phyloP scores from a whole-genome alignment of 768 basidiomycete genomes.

The Cystobasidium tubakii region DNA sequence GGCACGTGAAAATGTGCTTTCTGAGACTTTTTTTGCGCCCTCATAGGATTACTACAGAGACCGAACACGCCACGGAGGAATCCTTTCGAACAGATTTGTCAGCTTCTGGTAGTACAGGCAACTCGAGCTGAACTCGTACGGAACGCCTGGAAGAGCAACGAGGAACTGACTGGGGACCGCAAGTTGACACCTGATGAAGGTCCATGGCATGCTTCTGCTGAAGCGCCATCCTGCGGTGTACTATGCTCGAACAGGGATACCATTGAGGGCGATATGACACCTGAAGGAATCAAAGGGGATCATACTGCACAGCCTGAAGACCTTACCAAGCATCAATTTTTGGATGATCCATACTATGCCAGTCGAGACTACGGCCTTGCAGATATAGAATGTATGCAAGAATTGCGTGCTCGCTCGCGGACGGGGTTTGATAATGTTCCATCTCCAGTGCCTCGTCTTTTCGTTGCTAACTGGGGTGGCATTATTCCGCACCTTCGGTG shows the following conservation, averaged over 20 bases:
- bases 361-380: conserved; percentile 41
- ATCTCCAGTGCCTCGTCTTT: conserved; percentile 39
- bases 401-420: too few species aligned
- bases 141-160: conserved; percentile 23
- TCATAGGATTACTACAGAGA: conserved; percentile 43
- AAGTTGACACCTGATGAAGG: background rate
- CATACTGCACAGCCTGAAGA: conserved; percentile 43
- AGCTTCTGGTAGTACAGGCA: conserved; percentile 43
- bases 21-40: conserved; percentile 14
- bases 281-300: conserved; percentile 39
- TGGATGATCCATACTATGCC: conserved; percentile 42
- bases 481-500: conserved; percentile 45
- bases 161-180: conserved; percentile 38
- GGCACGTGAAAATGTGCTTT: background rate
- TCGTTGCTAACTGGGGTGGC: conserved; percentile 46
- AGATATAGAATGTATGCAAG: conserved; percentile 39
- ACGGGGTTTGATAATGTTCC: too few species aligned
- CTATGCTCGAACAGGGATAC: conserved; percentile 29
- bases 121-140: conserved; percentile 42
- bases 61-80: conserved; percentile 43
- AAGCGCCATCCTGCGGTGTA: background rate
- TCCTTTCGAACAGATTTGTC: conserved; percentile 41
- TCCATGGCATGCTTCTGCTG: background rate
- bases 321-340: conserved; percentile 40
- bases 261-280: conserved; percentile 40